These are phyloP conservation scores for Clitopilus passeckerianus DNA, from an alignment of 768 basidiomycete species.

Conservation along the genomic window DNA sequence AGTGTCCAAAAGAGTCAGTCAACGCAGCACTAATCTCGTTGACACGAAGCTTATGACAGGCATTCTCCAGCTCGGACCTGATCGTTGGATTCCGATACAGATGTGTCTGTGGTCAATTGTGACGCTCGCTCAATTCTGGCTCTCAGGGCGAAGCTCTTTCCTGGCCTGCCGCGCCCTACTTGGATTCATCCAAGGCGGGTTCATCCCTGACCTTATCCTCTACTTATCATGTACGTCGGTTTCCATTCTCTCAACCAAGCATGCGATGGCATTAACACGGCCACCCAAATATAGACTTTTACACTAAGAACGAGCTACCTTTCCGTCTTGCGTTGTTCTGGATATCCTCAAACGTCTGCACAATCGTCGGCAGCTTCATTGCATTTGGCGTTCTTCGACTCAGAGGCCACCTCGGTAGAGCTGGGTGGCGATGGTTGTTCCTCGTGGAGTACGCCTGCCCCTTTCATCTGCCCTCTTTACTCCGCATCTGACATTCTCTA, in stretches of 20 bases:
- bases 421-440: conserved; percentile 61
- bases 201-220: conserved; percentile 55
- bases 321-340: conserved; percentile 53
- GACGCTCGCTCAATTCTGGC: conserved; percentile 49
- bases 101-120: conserved; percentile 53
- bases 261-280: background rate
- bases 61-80: conserved; percentile 43
- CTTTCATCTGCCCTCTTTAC: background rate
- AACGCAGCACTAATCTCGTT: background rate
- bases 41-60: background rate
- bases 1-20: conserved; percentile 48
- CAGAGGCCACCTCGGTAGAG: conserved; percentile 46
- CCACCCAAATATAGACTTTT: conserved; percentile 37
- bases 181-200: conserved; percentile 45
- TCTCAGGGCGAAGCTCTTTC: conserved; percentile 47
- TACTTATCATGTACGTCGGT: conserved; percentile 50
- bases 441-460: conserved; percentile 36
- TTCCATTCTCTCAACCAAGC: background rate
- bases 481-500: background rate
- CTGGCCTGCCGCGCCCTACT: conserved; percentile 43
- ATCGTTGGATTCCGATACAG: conserved; percentile 60
- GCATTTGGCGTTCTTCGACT: conserved; percentile 60
- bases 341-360: conserved; percentile 41
- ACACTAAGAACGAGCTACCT: conserved; percentile 55
- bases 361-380: conserved; percentile 47